Base-by-base conservation (phyloP, 148 eudicot genomes). In the Suaeda aralocaspica region DNA sequence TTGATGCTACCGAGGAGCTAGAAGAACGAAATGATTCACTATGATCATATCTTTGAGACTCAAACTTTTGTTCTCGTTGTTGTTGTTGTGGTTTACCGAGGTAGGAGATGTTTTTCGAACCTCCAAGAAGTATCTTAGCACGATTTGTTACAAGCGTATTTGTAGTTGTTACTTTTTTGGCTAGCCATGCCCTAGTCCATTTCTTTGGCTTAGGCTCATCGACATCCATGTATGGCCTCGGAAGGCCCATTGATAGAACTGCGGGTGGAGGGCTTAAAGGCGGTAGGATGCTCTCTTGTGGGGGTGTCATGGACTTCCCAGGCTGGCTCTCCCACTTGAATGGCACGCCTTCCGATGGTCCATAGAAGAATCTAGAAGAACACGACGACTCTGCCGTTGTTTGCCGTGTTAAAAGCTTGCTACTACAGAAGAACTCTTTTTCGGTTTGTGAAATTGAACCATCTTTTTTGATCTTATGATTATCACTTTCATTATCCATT, bases 301-400 rank as follows among this genome's bases (percentile, higher is more conserved):
- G 86, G 1, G 82, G 85, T 56, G 72, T 31, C 5, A 78, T 84
- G 5, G 96, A 82, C 48, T 81, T 87, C 30, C 96, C 96, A 0
- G 96, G 96, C 67, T 75, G 83, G 72, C 74, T 74, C 60, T 90
- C 96, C 96, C 96, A 90, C 18, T 73, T 57, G 62, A 90, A 90
- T 0, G 96, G 92, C 22, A 88, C 84, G 7, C 92, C 90, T 59
- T 83, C 90, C 0, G 80, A 21, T 18, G 48, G 71, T 16, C 79
- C 76, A 28, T 84, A 82, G 70, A 81, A 90, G 4, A 78, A 67
- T 18, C 83, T 67, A 10, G 86, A 83, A 1, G 82, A 79, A 21
- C 74, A 62, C 22, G 82, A 62, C 22, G 82, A 77, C 0, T 72
- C 86, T 0, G 72, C 41, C 0, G 86, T 80, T 7, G 81, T 71